Evolutionary conservation across 2,329 filamentous ascomycete genomes (phyloP).

Genomic region (Parascedosporium putredinis): DNA sequence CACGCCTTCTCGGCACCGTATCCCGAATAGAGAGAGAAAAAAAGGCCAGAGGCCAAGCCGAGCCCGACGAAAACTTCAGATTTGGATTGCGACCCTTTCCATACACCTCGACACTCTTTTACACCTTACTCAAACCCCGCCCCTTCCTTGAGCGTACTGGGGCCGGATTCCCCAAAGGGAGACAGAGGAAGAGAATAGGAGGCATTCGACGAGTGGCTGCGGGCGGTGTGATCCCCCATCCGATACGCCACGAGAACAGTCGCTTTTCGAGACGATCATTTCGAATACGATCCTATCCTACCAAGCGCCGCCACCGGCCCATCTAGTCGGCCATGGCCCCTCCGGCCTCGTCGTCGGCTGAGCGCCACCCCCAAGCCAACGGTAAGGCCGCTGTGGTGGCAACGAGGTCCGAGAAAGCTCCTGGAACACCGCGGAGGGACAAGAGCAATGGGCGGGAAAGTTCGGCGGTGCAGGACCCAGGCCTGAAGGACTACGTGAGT

Average conservation of each 20-base stretch:
- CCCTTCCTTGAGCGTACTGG: neutral
- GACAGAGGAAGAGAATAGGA: no score
- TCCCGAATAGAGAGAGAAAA: no score
- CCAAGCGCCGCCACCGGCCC: constrained; percentile 1
- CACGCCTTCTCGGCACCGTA: no score
- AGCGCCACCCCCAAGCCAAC: constrained; percentile 33
- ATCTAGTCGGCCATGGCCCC: constrained; percentile 7
- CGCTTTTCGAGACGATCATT: no score
- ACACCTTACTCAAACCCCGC: neutral
- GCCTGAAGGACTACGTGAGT: constrained; percentile 70
- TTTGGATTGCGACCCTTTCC: neutral
- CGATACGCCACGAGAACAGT: no score
- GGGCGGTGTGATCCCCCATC: no score
- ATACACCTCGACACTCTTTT: neutral
- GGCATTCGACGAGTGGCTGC: no score
- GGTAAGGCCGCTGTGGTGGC: constrained; percentile 29
- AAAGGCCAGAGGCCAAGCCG: neutral
- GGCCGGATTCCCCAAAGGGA: neutral
- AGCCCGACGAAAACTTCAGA: no score
- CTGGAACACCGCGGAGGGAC: constrained; percentile 52
- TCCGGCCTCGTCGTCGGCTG: constrained; percentile 11
- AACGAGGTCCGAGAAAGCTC: constrained; percentile 31
- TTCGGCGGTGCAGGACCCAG: constrained; percentile 61
- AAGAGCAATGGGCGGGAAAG: constrained; percentile 46
- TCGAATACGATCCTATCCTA: neutral